Evolutionary conservation across 176 grass and related monocot genomes (phyloP).

Genomic region (Oryza rufipogon): DNA sequence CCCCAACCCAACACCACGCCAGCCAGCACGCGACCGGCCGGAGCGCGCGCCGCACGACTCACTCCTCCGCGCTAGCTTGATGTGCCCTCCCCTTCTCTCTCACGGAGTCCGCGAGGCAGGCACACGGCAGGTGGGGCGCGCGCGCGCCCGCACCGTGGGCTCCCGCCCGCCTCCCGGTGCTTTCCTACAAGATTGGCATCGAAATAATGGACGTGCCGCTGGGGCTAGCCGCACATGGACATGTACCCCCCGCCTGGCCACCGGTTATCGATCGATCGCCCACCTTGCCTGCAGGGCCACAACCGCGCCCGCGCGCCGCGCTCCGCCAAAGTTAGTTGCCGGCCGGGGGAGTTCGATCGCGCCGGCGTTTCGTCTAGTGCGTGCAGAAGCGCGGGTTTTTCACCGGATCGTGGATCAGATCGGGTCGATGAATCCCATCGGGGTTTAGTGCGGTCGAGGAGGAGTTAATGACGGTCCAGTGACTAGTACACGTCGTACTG

Average conservation of each 20-base stretch:
- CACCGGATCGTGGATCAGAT: not conserved
- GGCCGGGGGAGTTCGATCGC: not conserved
- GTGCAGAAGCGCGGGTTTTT: not conserved
- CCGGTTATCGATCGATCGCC: not conserved
- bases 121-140: slow-evolving; percentile 19
- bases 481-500: not conserved
- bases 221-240: slow-evolving; percentile 49
- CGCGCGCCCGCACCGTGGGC: slow-evolving; percentile 2
- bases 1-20: slow-evolving; percentile 42
- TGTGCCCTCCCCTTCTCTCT: slow-evolving; percentile 25
- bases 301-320: not conserved
- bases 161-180: slow-evolving; percentile 33
- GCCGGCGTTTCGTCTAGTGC: not conserved
- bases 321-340: slow-evolving; percentile 35
- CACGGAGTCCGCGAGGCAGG: slow-evolving; percentile 3
- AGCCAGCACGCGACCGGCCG: slow-evolving; percentile 19
- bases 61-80: not conserved
- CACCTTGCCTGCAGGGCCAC: too few species aligned
- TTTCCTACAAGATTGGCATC: slow-evolving; percentile 52
- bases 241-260: slow-evolving; percentile 21
- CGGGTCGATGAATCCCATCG: not conserved
- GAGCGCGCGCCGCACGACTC: not conserved
- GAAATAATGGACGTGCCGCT: slow-evolving; percentile 39
- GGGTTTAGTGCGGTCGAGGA: not conserved
- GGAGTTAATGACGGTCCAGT: not conserved